phyloP scores from a whole-genome alignment of 2,329 filamentous ascomycete species.

The Phoma sp. region DNA sequence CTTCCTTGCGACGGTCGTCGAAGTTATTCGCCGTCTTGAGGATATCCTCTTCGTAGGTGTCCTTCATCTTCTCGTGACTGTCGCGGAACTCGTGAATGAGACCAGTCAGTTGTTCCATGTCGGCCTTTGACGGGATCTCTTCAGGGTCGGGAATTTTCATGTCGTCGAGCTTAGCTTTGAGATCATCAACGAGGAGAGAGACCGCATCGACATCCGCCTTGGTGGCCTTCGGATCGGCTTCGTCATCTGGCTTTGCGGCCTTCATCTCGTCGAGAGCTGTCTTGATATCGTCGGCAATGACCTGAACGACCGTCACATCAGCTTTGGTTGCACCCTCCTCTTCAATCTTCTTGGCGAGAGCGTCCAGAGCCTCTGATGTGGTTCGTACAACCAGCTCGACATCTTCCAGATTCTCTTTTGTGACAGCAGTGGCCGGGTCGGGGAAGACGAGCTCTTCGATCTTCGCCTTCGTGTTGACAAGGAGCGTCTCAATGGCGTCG shows the following conservation, averaged over 20 bases:
- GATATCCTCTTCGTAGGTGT: conserved; percentile 75
- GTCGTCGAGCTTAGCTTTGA: conserved; percentile 79
- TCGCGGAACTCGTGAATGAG: conserved; percentile 60
- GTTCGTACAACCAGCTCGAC: conserved; percentile 75
- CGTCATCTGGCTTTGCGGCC: conserved; percentile 55
- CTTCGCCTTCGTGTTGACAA: conserved; percentile 86
- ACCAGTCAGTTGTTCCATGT: conserved; percentile 69
- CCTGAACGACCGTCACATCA: conserved; percentile 77
- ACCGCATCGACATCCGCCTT: conserved; percentile 84
- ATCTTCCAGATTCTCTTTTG: conserved; percentile 64
- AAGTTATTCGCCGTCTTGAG: conserved; percentile 79
- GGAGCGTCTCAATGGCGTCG: conserved; percentile 85
- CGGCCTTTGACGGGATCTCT: conserved; percentile 75
- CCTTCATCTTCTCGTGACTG: conserved; percentile 70
- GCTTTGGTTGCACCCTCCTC: conserved; percentile 74
- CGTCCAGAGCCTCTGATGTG: conserved; percentile 74
- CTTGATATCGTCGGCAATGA: conserved; percentile 79
- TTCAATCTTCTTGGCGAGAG: conserved; percentile 71
- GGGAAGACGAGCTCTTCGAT: conserved; percentile 77
- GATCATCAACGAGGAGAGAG: conserved; percentile 80
- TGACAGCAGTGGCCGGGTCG: conserved; percentile 72
- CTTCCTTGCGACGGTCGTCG: conserved; percentile 84
- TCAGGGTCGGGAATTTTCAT: conserved; percentile 75
- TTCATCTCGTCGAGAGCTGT: conserved; percentile 73
- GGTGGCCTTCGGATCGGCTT: conserved; percentile 68